Evolutionary conservation across 768 basidiomycete species (phyloP), one percentile per base, ranked within the genome.

Genomic region (Neoboletus brunneissimus): DNA sequence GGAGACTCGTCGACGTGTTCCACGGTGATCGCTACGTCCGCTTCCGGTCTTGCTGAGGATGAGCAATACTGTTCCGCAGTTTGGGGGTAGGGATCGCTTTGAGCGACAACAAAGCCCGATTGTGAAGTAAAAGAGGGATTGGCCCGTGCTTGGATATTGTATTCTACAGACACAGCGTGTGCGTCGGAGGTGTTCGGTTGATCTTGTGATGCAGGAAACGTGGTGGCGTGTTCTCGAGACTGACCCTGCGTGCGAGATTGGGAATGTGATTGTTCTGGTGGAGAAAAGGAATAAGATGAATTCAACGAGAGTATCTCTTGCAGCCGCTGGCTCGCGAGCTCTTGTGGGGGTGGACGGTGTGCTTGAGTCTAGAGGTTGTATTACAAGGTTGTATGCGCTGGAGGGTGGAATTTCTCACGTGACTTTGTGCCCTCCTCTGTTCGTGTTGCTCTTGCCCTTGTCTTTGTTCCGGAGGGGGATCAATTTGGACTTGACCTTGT

Each of bases 271-370:
- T 45, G 46, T 29, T 43, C 57, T 29, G 37, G 25, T 27, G 32
- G 20, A 43, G 46, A 16, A 31, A 49, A 29, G 4, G 56, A 0
- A 40, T 64, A 48, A 8, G 64, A 35, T 2, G 56, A 16, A 4
- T 25, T 5, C 6, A 60, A 32, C 1, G 66, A 61, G 20, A 69
- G 66, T 22, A 69, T 27, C n/a, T 69, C 59, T 34, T 68, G 68
- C 4, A 70, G 31, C 0, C 68, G 68, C 48, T 61, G 66, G 18
- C 49, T 66, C 10, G 60, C 43, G 8, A 69, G 52, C 3, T 50
- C n/a, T n/a, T n/a, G n/a, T n/a, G n/a, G n/a, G n/a, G n/a, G n/a
- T n/a, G n/a, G n/a, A n/a, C n/a, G n/a, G n/a, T n/a, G n/a, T n/a
- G n/a, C n/a, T n/a, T n/a, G n/a, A n/a, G n/a, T n/a, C n/a, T n/a